phyloP scores from a whole-genome alignment of 1,284 basidiomycete genomes.

The Cutaneotrichosporon curvatum region DNA sequence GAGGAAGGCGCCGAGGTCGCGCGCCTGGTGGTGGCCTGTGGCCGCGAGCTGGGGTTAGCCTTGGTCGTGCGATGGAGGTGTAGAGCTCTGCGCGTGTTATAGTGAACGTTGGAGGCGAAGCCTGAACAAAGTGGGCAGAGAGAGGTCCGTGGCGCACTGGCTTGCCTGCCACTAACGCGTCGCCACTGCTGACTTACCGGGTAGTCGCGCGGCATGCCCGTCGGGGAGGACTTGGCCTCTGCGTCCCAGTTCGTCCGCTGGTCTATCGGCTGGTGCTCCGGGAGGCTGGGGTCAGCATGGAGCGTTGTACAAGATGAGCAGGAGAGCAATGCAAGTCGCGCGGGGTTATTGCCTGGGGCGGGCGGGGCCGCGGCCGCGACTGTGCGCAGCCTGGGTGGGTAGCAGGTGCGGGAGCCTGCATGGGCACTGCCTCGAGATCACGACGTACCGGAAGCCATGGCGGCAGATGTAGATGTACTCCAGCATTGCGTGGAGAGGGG shows the following conservation, averaged over 20 bases:
- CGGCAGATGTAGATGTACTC: constrained; percentile 50
- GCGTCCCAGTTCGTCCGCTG: constrained; percentile 4
- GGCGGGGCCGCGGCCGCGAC: too few species aligned
- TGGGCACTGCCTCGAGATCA: too few species aligned
- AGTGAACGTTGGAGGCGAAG: too few species aligned
- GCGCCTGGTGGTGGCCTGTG: constrained; percentile 45
- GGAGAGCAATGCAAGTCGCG: too few species aligned
- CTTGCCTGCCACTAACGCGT: too few species aligned
- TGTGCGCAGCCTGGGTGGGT: too few species aligned
- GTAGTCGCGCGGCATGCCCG: constrained; percentile 49
- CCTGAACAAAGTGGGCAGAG: not conserved
- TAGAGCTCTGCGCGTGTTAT: too few species aligned
- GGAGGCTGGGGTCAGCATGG: constrained; percentile 6
- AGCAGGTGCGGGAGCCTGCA: too few species aligned
- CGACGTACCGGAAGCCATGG: constrained; percentile 46
- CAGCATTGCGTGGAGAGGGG: constrained; percentile 32
- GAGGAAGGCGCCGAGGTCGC: constrained; percentile 32
- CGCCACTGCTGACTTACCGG: too few species aligned
- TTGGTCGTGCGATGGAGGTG: not conserved
- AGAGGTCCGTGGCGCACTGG: too few species aligned
- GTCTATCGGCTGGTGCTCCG: not conserved
- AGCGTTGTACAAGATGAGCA: too few species aligned
- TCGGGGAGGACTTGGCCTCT: constrained; percentile 33
- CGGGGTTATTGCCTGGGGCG: too few species aligned
- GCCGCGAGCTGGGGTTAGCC: constrained; percentile 41